Conservation (phyloP, 1,139 yeast genomes). For the Lodderomyces orthopsilosis region DNA sequence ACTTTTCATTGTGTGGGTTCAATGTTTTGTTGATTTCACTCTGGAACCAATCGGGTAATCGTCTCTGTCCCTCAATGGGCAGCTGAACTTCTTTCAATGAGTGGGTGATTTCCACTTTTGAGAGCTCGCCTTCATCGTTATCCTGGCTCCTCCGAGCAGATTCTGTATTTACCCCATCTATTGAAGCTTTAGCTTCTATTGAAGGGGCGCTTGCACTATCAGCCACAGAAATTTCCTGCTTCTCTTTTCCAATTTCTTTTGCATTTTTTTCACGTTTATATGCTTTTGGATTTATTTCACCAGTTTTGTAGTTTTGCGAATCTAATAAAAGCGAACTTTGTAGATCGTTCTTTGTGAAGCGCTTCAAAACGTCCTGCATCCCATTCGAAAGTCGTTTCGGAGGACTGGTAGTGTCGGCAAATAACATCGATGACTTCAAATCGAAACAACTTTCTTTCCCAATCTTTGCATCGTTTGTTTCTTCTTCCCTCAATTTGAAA, state of each 20-base stretch:
- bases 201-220: too few relatives aligned
- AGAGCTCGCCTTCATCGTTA: not conserved
- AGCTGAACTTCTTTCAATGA: constrained; percentile 5
- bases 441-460: not conserved
- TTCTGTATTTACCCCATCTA: constrained; percentile 1
- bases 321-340: constrained; percentile 1
- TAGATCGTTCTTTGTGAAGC: constrained; percentile 1
- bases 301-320: not conserved
- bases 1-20: constrained; percentile 15
- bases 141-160: not conserved
- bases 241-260: constrained; percentile 1
- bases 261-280: not conserved
- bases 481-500: constrained; percentile 18
- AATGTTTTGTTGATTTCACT: constrained; percentile 17
- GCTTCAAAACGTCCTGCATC: not conserved
- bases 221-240: too few relatives aligned
- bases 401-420: not conserved
- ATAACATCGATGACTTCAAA: not conserved
- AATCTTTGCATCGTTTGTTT: constrained; percentile 8
- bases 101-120: not conserved
- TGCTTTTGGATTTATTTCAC: not conserved
- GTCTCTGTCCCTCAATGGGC: constrained; percentile 6
- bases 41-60: constrained; percentile 35
- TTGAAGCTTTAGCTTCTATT: too few relatives aligned
- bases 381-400: not conserved